Conservation (phyloP, 176 grass and related monocot species). For the Eleusine indica region DNA sequence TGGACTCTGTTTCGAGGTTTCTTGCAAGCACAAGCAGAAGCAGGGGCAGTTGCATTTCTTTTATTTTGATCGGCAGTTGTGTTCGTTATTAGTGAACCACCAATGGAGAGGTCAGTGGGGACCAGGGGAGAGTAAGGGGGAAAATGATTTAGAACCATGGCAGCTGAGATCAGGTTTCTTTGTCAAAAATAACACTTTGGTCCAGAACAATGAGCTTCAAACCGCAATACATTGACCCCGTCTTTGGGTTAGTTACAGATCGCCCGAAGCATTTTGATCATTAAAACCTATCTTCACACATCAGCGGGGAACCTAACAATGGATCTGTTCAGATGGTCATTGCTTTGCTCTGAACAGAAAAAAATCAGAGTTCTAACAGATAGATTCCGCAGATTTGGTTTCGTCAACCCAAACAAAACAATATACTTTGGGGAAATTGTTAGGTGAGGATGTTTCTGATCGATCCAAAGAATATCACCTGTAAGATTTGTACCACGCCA, state of each 20-base stretch:
- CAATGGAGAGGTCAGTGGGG: not conserved
- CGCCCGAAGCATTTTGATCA: not conserved
- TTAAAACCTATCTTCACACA: too few relatives aligned
- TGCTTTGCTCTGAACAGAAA: too few relatives aligned
- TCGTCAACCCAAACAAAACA: too few relatives aligned
- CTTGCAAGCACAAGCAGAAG: not conserved
- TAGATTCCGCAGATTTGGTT: too few relatives aligned
- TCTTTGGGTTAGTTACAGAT: not conserved
- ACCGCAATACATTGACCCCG: not conserved
- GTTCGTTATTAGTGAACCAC: slow-evolving; percentile 11
- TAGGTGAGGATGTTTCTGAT: too few relatives aligned
- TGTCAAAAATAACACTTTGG: not conserved
- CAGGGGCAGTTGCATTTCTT: not conserved
- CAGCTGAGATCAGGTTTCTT: not conserved
- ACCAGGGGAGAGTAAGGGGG: too few relatives aligned
- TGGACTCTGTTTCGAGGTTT: not conserved
- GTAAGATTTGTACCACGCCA: not conserved
- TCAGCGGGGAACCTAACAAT: too few relatives aligned
- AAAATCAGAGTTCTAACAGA: too few relatives aligned
- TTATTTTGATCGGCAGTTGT: not conserved
- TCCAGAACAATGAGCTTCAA: not conserved
- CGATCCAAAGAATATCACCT: not conserved
- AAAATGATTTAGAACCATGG: not conserved
- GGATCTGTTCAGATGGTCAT: too few relatives aligned
- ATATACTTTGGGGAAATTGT: too few relatives aligned